Evolutionary conservation across 768 basidiomycete genomes (phyloP).

Genomic region (Pleurotus cornucopiae): DNA sequence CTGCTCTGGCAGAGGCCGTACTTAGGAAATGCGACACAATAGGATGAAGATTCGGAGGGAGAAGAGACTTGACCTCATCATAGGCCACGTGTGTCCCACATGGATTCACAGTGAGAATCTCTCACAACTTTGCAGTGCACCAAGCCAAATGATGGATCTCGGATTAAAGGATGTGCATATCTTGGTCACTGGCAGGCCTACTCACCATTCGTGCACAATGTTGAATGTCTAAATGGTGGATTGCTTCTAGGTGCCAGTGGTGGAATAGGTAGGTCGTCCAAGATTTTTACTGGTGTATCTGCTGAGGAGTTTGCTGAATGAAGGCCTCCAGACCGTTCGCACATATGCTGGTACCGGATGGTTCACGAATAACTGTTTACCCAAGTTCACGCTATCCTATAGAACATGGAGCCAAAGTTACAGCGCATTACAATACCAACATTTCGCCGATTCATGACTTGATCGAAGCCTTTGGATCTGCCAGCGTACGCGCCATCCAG

Average conservation of each 20-base stretch:
- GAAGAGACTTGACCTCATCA: too few species aligned
- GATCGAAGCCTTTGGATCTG: conserved; percentile 27
- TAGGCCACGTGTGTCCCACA: too few species aligned
- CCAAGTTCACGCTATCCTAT: conserved; percentile 6
- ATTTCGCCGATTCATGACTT: conserved; percentile 36
- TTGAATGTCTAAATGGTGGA: too few species aligned
- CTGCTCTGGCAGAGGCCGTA: too few species aligned
- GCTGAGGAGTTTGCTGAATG: too few species aligned
- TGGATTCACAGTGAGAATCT: too few species aligned
- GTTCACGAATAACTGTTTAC: neutral
- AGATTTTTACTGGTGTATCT: neutral
- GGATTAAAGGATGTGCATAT: conserved; percentile 59
- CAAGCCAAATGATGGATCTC: conserved; percentile 40
- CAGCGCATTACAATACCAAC: conserved; percentile 67
- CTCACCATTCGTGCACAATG: too few species aligned
- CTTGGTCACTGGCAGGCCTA: conserved; percentile 54
- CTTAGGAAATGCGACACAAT: too few species aligned
- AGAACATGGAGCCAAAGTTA: conserved; percentile 71
- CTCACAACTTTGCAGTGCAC: too few species aligned
- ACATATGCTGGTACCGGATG: conserved; percentile 48
- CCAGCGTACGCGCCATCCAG: conserved; percentile 35
- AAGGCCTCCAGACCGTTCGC: conserved; percentile 49
- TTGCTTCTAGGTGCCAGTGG: conserved; percentile 58
- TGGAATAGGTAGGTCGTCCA: conserved; percentile 45
- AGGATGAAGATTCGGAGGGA: too few species aligned